Base-by-base conservation (phyloP, 768 basidiomycete species). In the Boletus tylopilopsis region DNA sequence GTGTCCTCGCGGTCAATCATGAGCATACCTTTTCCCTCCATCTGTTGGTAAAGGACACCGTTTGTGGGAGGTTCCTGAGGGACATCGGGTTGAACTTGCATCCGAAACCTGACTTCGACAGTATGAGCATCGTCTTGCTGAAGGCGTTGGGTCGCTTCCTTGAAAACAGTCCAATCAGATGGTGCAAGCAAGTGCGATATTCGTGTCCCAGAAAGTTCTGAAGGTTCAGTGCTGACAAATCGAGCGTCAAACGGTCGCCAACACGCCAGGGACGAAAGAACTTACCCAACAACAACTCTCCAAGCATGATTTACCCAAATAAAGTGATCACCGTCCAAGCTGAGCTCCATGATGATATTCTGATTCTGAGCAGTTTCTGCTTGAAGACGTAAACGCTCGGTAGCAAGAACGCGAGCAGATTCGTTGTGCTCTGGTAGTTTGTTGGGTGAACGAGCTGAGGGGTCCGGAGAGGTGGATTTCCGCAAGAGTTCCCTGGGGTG, bases 1-100 rank as follows among this genome's bases (percentile, higher is more conserved):
- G 87, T 87, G 46, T 85, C 87, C 64, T 93, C 83, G 27, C 94
- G 84, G 73, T 97, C 94, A 51, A 90, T 80, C 85, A 98, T 94
- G 60, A 98, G 81, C 96, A 99, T 97, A 16, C 96, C 96, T 65
- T 95, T 95, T 25, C 90, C 96, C 62, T 97, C 94, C 86, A 98
- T 93, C 57, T 81, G 82, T 66, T 91, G 88, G 67, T 82, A 90
- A 24, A 87, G 74, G 7, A 71, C 68, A 10, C 69, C 64, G 33
- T 75, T 75, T 16, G 71, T 62, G 21, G 76, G 73, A 22, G 79
- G 76, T 35, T 88, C 86, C 37, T 73, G 72, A 48, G 81, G 79
- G 8, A 52, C 42, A 23, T 76, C 79, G 3, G 84, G 79, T 55
- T 86, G 79, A 35, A 95, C 79, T 59, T 85, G 84, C 40, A 99